These are phyloP conservation scores for Achlya hypogyna DNA, from an alignment of 352 stramenopile genomes.

Conservation along the genomic window DNA sequence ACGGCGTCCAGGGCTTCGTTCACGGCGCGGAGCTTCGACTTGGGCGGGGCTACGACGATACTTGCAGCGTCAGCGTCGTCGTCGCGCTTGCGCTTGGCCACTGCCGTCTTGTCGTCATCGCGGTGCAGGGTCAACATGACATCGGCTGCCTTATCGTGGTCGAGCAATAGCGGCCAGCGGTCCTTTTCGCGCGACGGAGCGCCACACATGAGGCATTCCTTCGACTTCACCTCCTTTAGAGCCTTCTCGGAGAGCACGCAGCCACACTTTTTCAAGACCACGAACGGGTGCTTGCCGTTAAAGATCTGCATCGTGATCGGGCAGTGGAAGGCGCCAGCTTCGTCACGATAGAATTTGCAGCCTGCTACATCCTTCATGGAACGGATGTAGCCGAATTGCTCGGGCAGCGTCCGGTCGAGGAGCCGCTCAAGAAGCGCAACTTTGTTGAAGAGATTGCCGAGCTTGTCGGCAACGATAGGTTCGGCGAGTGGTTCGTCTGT, in stretches of 20 bases:
- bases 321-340: conserved; percentile 31
- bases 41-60: conserved; percentile 19
- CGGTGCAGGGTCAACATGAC: conserved; percentile 27
- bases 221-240: conserved; percentile 69
- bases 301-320: conserved; percentile 83
- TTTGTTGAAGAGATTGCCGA: conserved; percentile 92
- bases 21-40: conserved; percentile 34
- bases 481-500: conserved; percentile 69
- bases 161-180: conserved; percentile 48
- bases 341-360: conserved; percentile 39
- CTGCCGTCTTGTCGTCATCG: conserved; percentile 14
- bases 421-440: conserved; percentile 75
- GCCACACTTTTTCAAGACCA: conserved; percentile 68
- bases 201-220: conserved; percentile 60
- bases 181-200: conserved; percentile 41
- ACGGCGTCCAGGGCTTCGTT: conserved; percentile 50
- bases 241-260: conserved; percentile 85
- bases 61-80: conserved; percentile 20
- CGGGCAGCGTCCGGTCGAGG: conserved; percentile 65
- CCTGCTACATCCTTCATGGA: conserved; percentile 83
- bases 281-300: conserved; percentile 81
- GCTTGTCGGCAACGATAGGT: conserved; percentile 79
- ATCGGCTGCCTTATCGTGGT: conserved; percentile 46
- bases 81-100: conserved; percentile 27
- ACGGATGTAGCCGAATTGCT: conserved; percentile 66